Percentiles rank a stretch among this genome's conserved stretches.
These are phyloP conservation scores for Coccomyxa sp. DNA, from an alignment of 139 green algal species.

Conservation along the genomic window DNA sequence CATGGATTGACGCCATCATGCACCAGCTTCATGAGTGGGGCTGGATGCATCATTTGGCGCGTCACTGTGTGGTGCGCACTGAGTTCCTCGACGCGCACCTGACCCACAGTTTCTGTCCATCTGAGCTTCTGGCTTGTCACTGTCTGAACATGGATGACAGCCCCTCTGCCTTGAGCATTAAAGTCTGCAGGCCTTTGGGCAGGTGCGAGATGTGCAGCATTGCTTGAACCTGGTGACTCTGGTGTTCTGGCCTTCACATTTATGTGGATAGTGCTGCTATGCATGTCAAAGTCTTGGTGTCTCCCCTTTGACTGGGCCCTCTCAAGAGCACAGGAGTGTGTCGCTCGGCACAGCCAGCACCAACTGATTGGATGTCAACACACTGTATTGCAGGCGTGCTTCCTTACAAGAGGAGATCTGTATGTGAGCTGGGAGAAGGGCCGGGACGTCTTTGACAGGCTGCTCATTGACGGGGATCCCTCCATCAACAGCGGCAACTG, in stretches of 20 bases:
- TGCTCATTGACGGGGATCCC: slow-evolving; percentile 86
- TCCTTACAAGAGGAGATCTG: slow-evolving; percentile 83
- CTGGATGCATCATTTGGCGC: slow-evolving; percentile 94
- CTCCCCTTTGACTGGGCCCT: not conserved
- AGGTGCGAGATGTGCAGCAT: too few relatives aligned
- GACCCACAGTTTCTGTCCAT: not conserved
- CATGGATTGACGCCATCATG: slow-evolving; percentile 93
- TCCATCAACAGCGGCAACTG: slow-evolving; percentile 73
- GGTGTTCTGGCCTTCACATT: too few relatives aligned
- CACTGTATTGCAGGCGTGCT: slow-evolving; percentile 80
- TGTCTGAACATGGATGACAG: not conserved
- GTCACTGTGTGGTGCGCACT: slow-evolving; percentile 63
- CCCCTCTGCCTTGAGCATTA: too few relatives aligned
- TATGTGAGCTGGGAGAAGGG: slow-evolving; percentile 84
- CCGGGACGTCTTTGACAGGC: slow-evolving; percentile 83
- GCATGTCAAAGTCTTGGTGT: too few relatives aligned
- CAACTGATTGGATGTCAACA: not conserved
- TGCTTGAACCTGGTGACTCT: too few relatives aligned
- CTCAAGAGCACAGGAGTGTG: not conserved
- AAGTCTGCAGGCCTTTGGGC: too few relatives aligned
- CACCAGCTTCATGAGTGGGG: slow-evolving; percentile 68
- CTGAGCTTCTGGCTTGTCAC: not conserved
- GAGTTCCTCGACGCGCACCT: not conserved
- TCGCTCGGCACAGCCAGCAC: not conserved
- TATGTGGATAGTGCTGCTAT: too few relatives aligned